Percentiles rank a stretch among this genome's conserved stretches.
Conservation (phyloP, 2,329 filamentous ascomycete species). For the Colletotrichum sp. region DNA sequence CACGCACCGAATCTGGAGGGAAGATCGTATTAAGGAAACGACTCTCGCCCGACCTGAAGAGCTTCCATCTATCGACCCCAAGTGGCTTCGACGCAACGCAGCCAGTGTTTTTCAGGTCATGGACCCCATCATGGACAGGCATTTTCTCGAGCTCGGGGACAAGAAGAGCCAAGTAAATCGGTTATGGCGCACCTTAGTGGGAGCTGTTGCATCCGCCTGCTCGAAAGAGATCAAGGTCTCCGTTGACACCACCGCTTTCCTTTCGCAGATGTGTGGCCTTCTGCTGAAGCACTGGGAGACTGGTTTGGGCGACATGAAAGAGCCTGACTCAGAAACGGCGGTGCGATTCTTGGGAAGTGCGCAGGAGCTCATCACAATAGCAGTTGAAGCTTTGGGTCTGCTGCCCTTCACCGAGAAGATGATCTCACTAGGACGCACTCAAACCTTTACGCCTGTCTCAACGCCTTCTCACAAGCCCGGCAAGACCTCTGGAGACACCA, state of each 20-base stretch:
- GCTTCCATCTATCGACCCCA: slow-evolving; percentile 81
- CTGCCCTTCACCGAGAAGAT: slow-evolving; percentile 69
- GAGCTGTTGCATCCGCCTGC: slow-evolving; percentile 69
- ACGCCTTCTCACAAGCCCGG: slow-evolving; percentile 69
- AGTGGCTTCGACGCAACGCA: slow-evolving; percentile 83
- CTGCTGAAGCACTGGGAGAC: slow-evolving; percentile 72
- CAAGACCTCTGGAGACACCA: slow-evolving; percentile 55
- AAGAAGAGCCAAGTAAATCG: slow-evolving; percentile 56
- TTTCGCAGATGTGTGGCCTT: slow-evolving; percentile 73
- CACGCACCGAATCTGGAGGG: slow-evolving; percentile 71
- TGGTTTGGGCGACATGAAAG: slow-evolving; percentile 58
- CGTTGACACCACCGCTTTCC: slow-evolving; percentile 79
- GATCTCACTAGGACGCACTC: slow-evolving; percentile 53
- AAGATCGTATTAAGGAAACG: slow-evolving; percentile 70
- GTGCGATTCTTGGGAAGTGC: slow-evolving; percentile 61
- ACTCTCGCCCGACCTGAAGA: slow-evolving; percentile 70
- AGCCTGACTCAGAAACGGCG: slow-evolving; percentile 50
- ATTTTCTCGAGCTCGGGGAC: slow-evolving; percentile 67
- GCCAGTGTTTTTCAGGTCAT: slow-evolving; percentile 68
- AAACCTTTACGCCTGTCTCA: slow-evolving; percentile 65
- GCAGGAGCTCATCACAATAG: slow-evolving; percentile 52
- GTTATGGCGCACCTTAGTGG: slow-evolving; percentile 68
- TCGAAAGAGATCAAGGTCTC: slow-evolving; percentile 91
- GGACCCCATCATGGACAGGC: slow-evolving; percentile 63
- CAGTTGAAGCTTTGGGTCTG: slow-evolving; percentile 58